Percentiles rank a stretch among this genome's conserved stretches.
Conservation (phyloP, 140 eudicot genomes). For the Bidens hawaiensis region DNA sequence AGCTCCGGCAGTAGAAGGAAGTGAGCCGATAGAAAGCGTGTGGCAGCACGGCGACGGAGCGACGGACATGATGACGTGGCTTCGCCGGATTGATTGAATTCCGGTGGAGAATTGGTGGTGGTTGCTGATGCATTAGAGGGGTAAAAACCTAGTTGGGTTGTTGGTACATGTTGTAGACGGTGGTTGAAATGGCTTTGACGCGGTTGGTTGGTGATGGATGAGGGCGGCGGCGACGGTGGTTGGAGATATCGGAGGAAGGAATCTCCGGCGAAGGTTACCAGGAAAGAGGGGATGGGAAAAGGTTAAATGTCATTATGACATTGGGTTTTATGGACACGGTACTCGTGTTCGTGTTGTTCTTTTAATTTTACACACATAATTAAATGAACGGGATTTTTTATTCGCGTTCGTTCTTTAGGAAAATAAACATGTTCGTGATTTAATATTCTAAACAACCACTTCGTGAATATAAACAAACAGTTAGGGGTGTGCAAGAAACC, state of each 20-base stretch:
- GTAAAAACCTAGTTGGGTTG: constrained; percentile 22
- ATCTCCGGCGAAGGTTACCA: constrained; percentile 27
- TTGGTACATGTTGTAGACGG: not conserved
- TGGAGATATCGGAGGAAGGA: constrained; percentile 5
- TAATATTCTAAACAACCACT: too few species aligned
- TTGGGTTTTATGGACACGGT: constrained; percentile 2
- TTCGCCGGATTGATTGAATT: constrained; percentile 24
- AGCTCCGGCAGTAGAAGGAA: constrained; percentile 10
- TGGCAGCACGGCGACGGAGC: constrained; percentile 12
- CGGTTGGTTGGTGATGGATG: not conserved
- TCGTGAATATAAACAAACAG: too few species aligned
- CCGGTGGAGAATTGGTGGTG: constrained; percentile 21
- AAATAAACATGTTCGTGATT: too few species aligned
- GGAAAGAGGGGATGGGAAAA: constrained; percentile 8
- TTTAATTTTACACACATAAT: too few species aligned
- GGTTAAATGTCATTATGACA: not conserved
- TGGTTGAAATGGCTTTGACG: not conserved
- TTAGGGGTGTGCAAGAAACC: too few species aligned
- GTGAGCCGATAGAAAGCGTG: constrained; percentile 11
- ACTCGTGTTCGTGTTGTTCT: too few species aligned
- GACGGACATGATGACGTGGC: constrained; percentile 19
- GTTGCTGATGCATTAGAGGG: constrained; percentile 33
- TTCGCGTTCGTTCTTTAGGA: too few species aligned
- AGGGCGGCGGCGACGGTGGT: constrained; percentile 3
- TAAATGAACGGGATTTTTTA: too few species aligned